A percentile compares a stretch with the other conserved stretches of the same genome.
Conservation (phyloP, 2,329 filamentous ascomycete genomes). For the Beauveria varroae region DNA sequence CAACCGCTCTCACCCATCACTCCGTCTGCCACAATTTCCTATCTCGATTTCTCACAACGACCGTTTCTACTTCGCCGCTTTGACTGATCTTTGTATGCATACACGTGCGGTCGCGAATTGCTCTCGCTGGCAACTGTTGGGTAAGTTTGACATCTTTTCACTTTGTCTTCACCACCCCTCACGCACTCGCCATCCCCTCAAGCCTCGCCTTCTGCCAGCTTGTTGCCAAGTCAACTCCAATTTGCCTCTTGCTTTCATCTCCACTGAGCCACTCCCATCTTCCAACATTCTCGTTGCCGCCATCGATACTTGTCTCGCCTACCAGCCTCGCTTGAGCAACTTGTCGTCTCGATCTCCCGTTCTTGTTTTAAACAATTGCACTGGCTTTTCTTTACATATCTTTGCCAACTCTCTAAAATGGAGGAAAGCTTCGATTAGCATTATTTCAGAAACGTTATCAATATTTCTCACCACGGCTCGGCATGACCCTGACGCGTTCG, state of each 20-base stretch:
- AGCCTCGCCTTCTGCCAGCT: not conserved
- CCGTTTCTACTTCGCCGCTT: constrained; percentile 12
- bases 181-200: not conserved
- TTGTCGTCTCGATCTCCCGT: not conserved
- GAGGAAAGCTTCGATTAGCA: constrained; percentile 11
- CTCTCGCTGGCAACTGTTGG: constrained; percentile 21
- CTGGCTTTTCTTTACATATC: not conserved
- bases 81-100: constrained; percentile 29
- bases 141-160: constrained; percentile 9
- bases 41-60: constrained; percentile 4
- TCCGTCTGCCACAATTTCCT: constrained; percentile 7
- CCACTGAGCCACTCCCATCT: not conserved
- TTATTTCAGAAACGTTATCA: constrained; percentile 12
- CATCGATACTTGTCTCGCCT: not conserved
- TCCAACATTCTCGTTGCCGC: not conserved
- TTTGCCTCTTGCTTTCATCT: not conserved
- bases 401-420: constrained; percentile 10
- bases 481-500: constrained; percentile 21
- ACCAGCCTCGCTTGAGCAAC: not conserved
- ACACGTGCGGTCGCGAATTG: constrained; percentile 26
- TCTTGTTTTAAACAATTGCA: not conserved
- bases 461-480: constrained; percentile 8
- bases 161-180: constrained; percentile 6
- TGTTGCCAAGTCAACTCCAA: not conserved
- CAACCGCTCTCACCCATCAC: constrained; percentile 3